phyloP scores from a whole-genome alignment of 2,329 filamentous ascomycete species.

The Aspergillus cejpii region DNA sequence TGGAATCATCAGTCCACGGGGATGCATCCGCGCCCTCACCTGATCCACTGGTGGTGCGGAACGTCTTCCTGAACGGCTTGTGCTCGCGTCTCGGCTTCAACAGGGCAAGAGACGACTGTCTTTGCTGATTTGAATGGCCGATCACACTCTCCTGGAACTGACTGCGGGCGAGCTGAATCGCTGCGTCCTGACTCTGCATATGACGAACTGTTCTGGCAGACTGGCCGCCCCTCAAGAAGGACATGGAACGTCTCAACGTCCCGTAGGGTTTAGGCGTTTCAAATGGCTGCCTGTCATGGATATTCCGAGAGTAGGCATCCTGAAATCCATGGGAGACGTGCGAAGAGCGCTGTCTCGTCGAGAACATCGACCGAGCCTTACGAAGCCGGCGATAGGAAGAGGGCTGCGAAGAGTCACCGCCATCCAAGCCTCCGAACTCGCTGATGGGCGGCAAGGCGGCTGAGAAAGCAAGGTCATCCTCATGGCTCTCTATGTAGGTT shows the following conservation, averaged over 20 bases:
- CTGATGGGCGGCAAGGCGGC: conserved; percentile 24
- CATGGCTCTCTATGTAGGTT: background rate
- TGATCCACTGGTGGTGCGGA: conserved; percentile 26
- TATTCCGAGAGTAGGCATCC: conserved; percentile 7
- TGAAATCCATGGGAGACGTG: conserved; percentile 15
- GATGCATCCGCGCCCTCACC: conserved; percentile 13
- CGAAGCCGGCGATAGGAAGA: conserved; percentile 45
- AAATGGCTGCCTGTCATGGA: background rate
- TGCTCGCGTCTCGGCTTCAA: conserved; percentile 24
- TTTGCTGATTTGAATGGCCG: conserved; percentile 13
- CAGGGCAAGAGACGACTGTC: conserved; percentile 21
- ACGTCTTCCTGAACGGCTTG: conserved; percentile 35
- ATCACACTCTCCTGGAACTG: conserved; percentile 31
- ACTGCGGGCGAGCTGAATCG: conserved; percentile 38
- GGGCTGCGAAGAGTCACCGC: conserved; percentile 35
- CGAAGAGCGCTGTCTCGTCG: conserved; percentile 31
- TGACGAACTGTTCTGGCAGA: conserved; percentile 16
- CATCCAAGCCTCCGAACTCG: conserved; percentile 31
- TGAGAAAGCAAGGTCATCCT: conserved; percentile 9
- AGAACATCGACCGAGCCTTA: conserved; percentile 46
- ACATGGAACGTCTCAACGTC: conserved; percentile 38
- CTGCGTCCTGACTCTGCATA: conserved; percentile 32
- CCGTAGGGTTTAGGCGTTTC: conserved; percentile 13
- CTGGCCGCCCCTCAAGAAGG: conserved; percentile 34
- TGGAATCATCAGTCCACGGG: conserved; percentile 3